These are phyloP conservation scores for Geopyxis carbonaria DNA, from an alignment of 495 filamentous ascomycete species.

Conservation along the genomic window DNA sequence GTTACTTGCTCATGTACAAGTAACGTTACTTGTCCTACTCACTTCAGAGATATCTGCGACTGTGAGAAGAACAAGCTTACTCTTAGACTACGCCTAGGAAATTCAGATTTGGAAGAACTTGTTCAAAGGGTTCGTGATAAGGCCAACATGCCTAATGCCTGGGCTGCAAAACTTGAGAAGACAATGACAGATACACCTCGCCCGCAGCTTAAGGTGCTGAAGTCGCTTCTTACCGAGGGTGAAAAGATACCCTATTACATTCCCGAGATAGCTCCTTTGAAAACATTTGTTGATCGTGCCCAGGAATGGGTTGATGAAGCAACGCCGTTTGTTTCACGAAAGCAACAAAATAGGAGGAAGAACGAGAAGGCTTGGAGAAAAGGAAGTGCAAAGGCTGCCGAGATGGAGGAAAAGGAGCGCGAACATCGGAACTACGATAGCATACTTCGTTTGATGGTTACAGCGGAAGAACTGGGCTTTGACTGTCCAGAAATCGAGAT, in stretches of 20 bases:
- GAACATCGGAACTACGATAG: constrained; percentile 84
- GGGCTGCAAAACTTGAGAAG: constrained; percentile 80
- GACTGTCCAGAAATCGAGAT: constrained; percentile 84
- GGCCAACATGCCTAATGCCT: constrained; percentile 67
- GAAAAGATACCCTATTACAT: constrained; percentile 94
- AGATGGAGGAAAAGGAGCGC: constrained; percentile 74
- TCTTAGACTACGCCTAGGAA: constrained; percentile 41
- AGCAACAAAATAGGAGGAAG: constrained; percentile 96
- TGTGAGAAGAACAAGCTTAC: constrained; percentile 20
- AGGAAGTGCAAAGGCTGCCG: constrained; percentile 44
- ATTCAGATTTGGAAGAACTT: constrained; percentile 46
- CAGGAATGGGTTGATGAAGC: constrained; percentile 98
- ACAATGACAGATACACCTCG: constrained; percentile 63
- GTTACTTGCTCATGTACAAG: constrained; percentile 47
- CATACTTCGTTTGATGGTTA: constrained; percentile 64
- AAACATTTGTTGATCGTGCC: constrained; percentile 79
- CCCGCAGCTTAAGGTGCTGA: constrained; percentile 72
- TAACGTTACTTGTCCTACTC: constrained; percentile 23
- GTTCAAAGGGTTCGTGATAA: constrained; percentile 71
- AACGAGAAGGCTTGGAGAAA: constrained; percentile 84
- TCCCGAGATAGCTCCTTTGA: constrained; percentile 63
- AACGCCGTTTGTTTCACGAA: constrained; percentile 88
- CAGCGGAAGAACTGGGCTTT: constrained; percentile 79
- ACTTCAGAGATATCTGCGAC: constrained; percentile 25
- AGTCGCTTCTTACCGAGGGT: constrained; percentile 75